Base-by-base conservation (phyloP, 2,329 filamentous ascomycete species). In the Daldinia sp. region DNA sequence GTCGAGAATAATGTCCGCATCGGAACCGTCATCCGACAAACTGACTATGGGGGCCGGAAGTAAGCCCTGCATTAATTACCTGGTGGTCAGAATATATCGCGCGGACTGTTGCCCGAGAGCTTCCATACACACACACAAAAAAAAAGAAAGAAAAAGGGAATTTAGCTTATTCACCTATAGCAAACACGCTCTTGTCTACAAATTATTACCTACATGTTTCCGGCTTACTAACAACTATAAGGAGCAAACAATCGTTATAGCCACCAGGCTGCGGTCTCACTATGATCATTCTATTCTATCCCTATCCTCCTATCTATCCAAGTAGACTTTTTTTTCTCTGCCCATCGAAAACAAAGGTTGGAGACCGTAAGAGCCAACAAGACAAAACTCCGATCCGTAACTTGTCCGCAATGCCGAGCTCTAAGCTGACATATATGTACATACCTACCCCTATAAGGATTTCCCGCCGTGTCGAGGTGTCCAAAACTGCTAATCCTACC, bases 391-490 rank as follows among this genome's bases (percentile, higher is more conserved):
- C 37, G 25, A n/a, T 21, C 39, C 21, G 11, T 25, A 11, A 43
- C 15, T 27, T 9, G 39, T 43, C 21, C 21, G 39, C 13, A 11
- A n/a, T 25, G 21, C 39, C 13, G 13, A 45, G 39, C 21, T 45
- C 39, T 27, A 45, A 45, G 39, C 39, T 45, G 39, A 45, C 39
- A 45, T 45, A 45, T n/a, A n/a, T n/a, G n/a, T n/a, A n/a, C n/a
- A n/a, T 15, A 35, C 13, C 32, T 25, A 10, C 39, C 39, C 21
- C 39, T 43, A 43, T 43, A 25, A 2, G 21, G 9, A n/a, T n/a
- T 15, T 45, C 6, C 39, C 21, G 4, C 39, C 21, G 21, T 45
- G 11, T 10, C n/a, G 21, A 45, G 21, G 11, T 45, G 39, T 8
- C 39, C 25, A 15, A 25, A 35, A 7, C 8, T 43, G 39, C 21